A percentile compares a stretch with the other conserved stretches of the same genome.
Evolutionary conservation across 2,329 filamentous ascomycete genomes (phyloP).

Genomic region (Alternaria dauci): DNA sequence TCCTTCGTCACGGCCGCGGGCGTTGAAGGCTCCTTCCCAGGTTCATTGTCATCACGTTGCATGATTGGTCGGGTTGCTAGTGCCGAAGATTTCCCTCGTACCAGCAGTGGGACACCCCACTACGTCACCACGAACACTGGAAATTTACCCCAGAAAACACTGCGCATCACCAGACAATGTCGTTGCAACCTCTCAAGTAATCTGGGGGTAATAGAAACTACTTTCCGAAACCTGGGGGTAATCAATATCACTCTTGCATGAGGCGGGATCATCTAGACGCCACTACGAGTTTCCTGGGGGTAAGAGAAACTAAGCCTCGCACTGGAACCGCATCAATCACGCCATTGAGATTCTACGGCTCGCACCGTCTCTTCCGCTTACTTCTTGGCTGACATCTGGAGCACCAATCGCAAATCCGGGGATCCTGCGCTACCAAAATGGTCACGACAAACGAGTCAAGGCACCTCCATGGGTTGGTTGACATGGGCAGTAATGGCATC

Average conservation of each 20-base stretch:
- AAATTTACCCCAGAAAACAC: conserved; percentile 21
- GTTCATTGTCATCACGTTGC: background rate
- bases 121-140: conserved; percentile 31
- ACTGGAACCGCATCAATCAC: conserved; percentile 29
- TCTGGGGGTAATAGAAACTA: conserved; percentile 42
- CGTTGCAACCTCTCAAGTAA: conserved; percentile 35
- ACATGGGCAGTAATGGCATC: conserved; percentile 76
- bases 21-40: background rate
- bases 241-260: conserved; percentile 22
- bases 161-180: conserved; percentile 33
- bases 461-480: conserved; percentile 46
- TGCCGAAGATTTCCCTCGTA: conserved; percentile 25
- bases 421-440: conserved; percentile 23
- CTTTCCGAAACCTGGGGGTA: conserved; percentile 27
- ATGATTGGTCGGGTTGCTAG: conserved; percentile 28
- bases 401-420: conserved; percentile 26
- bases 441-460: conserved; percentile 24
- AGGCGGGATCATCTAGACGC: conserved; percentile 25
- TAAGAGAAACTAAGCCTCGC: conserved; percentile 25
- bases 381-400: conserved; percentile 23
- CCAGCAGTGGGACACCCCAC: conserved; percentile 15
- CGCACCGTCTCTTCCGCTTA: conserved; percentile 22
- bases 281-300: conserved; percentile 30
- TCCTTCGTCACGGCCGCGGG: background rate
- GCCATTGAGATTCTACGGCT: conserved; percentile 29